phyloP scores from a whole-genome alignment of 179 eudicot species.

The Spinacia oleracea region DNA sequence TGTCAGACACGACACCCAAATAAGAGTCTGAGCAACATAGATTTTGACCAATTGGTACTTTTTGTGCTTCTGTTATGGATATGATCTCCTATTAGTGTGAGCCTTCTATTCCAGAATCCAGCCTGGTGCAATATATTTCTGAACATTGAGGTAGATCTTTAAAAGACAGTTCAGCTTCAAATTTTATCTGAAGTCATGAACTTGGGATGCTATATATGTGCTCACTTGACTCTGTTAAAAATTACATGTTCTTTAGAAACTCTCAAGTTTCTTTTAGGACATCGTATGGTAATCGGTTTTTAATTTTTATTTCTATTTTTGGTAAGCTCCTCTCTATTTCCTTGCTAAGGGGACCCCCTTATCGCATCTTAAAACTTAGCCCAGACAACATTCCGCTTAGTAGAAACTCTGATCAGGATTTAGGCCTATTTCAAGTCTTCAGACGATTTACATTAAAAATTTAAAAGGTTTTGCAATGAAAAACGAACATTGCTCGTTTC shows the following conservation, averaged over 20 bases:
- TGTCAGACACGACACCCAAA: no score
- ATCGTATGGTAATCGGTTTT: background rate
- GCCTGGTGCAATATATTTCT: background rate
- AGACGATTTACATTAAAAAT: background rate
- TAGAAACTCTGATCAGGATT: background rate
- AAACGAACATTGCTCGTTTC: background rate
- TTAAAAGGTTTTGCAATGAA: background rate
- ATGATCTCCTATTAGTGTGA: background rate
- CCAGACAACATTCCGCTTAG: background rate
- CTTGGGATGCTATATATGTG: background rate
- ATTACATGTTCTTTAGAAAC: background rate
- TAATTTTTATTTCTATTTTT: no score
- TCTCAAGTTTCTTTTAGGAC: background rate
- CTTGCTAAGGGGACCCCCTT: background rate
- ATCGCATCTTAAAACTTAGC: background rate
- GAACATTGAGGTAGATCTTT: background rate
- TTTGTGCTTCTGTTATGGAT: background rate
- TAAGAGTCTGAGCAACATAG: no score
- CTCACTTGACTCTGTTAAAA: background rate
- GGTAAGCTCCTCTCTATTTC: background rate
- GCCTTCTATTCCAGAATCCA: background rate
- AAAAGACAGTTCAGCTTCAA: background rate
- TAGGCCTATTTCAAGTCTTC: background rate
- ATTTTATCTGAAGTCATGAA: background rate
- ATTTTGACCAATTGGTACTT: no score